phyloP scores from a whole-genome alignment of 2,329 filamentous ascomycete species.

The Akanthomyces muscarius region DNA sequence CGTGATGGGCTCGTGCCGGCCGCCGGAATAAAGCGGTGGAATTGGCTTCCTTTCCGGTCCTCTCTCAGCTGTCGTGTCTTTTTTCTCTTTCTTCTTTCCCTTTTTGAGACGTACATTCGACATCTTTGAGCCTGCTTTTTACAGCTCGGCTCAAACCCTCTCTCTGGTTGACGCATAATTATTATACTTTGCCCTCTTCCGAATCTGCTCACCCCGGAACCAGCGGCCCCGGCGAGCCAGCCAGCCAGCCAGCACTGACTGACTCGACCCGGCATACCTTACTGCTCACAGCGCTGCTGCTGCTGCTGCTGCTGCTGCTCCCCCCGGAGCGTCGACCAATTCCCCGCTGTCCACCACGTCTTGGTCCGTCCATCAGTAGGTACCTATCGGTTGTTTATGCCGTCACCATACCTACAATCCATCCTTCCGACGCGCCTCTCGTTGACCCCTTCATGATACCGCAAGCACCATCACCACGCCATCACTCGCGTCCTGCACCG shows the following conservation, averaged over 20 bases:
- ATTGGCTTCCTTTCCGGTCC: background rate
- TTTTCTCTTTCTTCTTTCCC: background rate
- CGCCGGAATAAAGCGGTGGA: slow-evolving; percentile 1
- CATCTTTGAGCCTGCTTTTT: background rate
- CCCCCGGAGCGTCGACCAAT: background rate
- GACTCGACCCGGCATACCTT: too few species aligned
- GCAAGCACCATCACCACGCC: background rate
- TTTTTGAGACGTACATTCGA: background rate
- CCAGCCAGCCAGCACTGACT: too few species aligned
- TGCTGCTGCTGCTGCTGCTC: background rate
- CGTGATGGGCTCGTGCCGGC: background rate
- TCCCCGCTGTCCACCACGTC: background rate
- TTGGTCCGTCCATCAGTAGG: background rate
- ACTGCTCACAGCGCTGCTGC: too few species aligned
- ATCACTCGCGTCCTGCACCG: background rate
- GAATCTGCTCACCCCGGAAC: too few species aligned
- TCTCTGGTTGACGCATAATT: too few species aligned
- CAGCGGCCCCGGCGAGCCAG: too few species aligned
- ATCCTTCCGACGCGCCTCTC: background rate
- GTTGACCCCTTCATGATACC: background rate
- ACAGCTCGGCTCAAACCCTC: too few species aligned
- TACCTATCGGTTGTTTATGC: background rate
- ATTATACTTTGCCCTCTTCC: too few species aligned
- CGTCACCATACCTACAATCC: background rate
- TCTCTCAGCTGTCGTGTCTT: background rate